Evolutionary conservation across 2,329 filamentous ascomycete species (phyloP).

Genomic region (Neurospora sp.): DNA sequence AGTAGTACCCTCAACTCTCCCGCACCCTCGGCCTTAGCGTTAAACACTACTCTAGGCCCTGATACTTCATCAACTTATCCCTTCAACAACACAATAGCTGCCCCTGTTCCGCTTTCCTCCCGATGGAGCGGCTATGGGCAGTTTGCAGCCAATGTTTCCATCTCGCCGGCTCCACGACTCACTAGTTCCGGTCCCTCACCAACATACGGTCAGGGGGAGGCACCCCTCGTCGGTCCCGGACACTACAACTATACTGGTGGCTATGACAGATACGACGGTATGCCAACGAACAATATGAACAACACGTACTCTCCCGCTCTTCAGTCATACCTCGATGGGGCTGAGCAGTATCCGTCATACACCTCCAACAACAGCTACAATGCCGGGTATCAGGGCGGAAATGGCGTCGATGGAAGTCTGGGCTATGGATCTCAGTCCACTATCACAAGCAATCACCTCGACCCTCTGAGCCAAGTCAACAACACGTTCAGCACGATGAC

Average conservation of each 20-base stretch:
- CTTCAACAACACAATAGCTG: not conserved
- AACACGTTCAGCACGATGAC: not conserved
- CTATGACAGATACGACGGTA: not conserved
- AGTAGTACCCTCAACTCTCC: not conserved
- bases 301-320: not conserved
- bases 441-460: not conserved
- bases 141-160: not conserved
- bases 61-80: not conserved
- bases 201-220: not conserved
- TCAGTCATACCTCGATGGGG: not conserved
- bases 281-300: not conserved
- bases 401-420: not conserved
- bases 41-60: not conserved
- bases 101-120: not conserved
- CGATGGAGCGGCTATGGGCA: not conserved
- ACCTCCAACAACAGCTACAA: not conserved
- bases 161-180: not conserved
- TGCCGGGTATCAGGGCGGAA: not conserved
- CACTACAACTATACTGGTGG: not conserved
- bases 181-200: not conserved
- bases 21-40: not conserved
- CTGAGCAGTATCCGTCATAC: not conserved
- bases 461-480: not conserved
- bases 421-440: not conserved
- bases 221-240: not conserved